Percentiles rank a stretch among this genome's conserved stretches.
Evolutionary conservation across 331 rosid species (phyloP).

Genomic region (Rhamnella rubrinervis): DNA sequence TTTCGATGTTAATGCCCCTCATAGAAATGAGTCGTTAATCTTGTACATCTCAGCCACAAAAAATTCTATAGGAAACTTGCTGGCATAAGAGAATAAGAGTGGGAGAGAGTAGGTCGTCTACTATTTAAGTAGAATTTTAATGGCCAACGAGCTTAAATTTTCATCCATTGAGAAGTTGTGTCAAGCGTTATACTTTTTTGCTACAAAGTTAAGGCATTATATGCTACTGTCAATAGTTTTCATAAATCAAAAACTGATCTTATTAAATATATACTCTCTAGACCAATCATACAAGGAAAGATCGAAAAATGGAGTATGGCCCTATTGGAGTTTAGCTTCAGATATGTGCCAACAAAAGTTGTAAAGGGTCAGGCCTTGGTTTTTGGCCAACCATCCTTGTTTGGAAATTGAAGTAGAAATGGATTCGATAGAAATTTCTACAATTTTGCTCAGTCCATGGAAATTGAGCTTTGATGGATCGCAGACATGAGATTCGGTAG

Average conservation of each 20-base stretch:
- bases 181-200: not conserved
- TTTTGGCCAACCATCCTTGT: not conserved
- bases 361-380: not conserved
- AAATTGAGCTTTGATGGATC: no score
- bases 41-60: not conserved
- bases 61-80: not conserved
- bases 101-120: not conserved
- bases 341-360: no score
- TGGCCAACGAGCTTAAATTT: not conserved
- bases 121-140: not conserved
- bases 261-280: not conserved
- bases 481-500: no score
- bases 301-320: not conserved
- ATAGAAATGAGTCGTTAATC: not conserved
- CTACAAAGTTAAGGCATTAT: not conserved
- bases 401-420: not conserved
- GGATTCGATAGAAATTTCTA: no score
- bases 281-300: not conserved
- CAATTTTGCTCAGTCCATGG: no score
- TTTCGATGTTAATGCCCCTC: not conserved
- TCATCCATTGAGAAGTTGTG: not conserved
- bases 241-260: not conserved
- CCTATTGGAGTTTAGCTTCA: no score
- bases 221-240: not conserved
- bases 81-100: not conserved